These are phyloP conservation scores for Erythrophleum fordii DNA, from an alignment of 306 rosid genomes.

Conservation along the genomic window DNA sequence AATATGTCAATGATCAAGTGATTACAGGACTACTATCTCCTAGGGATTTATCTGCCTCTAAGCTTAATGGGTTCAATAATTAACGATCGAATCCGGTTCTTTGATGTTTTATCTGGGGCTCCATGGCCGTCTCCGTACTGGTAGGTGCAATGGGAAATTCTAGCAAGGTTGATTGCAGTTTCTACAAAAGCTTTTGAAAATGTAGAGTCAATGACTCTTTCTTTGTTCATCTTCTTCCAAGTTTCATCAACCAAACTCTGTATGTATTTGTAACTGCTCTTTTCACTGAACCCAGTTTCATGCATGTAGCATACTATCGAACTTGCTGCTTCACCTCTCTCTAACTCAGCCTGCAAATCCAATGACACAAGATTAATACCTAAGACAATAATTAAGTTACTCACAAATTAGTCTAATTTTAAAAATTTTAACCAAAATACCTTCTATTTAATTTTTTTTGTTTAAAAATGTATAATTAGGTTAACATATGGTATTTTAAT, in stretches of 20 bases:
- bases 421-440: no score
- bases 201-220: conserved; percentile 7
- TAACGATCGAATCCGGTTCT: conserved; percentile 40
- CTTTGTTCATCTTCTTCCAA: conserved; percentile 64
- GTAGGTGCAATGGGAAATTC: conserved; percentile 59
- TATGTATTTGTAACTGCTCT: conserved; percentile 28
- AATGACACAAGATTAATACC: not conserved
- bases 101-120: conserved; percentile 42
- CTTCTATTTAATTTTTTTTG: no score
- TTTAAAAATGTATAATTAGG: no score
- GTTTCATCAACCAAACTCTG: conserved; percentile 38
- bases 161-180: conserved; percentile 49
- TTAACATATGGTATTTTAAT: no score
- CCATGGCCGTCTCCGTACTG: conserved; percentile 67
- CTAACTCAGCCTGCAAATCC: conserved; percentile 51
- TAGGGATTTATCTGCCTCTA: not conserved
- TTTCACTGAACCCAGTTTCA: conserved; percentile 41
- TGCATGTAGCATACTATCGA: conserved; percentile 50
- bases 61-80: conserved; percentile 52
- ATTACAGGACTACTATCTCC: not conserved
- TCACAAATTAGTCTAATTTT: no score
- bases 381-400: not conserved
- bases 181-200: conserved; percentile 49
- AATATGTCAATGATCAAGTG: no score
- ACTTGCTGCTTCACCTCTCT: conserved; percentile 60